A percentile compares a stretch with the other conserved stretches of the same genome.
These are phyloP conservation scores for Lippia alba DNA, from an alignment of 305 asterid species.

Conservation along the genomic window DNA sequence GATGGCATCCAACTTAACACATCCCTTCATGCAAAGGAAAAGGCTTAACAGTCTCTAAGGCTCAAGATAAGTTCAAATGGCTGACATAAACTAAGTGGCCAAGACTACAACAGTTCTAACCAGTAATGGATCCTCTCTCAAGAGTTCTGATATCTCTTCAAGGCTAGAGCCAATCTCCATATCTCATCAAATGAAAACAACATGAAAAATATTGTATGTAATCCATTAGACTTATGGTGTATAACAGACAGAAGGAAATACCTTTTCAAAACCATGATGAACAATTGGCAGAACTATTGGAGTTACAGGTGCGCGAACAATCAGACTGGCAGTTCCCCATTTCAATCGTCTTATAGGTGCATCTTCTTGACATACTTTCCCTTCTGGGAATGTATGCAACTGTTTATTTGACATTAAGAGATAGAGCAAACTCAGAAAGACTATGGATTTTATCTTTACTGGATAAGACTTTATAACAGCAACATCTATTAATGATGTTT, in stretches of 20 bases:
- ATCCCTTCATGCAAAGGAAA: constrained; percentile 13
- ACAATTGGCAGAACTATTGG: constrained; percentile 93
- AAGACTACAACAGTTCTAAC: background rate
- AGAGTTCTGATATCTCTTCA: background rate
- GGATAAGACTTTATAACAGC: constrained; percentile 14
- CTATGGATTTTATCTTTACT: constrained; percentile 1
- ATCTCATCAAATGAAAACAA: constrained; percentile 2
- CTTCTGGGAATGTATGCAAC: constrained; percentile 98
- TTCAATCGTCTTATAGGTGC: constrained; percentile 86
- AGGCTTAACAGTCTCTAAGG: background rate
- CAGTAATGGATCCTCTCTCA: background rate
- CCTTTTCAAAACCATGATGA: constrained; percentile 94
- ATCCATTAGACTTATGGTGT: constrained; percentile 11
- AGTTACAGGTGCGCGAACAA: constrained; percentile 88
- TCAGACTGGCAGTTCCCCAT: constrained; percentile 99
- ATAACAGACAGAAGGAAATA: constrained; percentile 33
- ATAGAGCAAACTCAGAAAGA: constrained; percentile 38
- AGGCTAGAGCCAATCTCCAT: constrained; percentile 17
- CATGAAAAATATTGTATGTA: background rate
- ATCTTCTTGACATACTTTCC: constrained; percentile 95
- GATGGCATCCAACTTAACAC: constrained; percentile 4
- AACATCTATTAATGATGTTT: constrained; percentile 16
- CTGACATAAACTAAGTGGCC: background rate
- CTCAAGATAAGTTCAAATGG: constrained; percentile 7
- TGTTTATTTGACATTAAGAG: constrained; percentile 49